These are phyloP conservation scores for Nymphaea colorata DNA, from an alignment of 164 flowering plant species.

Conservation along the genomic window DNA sequence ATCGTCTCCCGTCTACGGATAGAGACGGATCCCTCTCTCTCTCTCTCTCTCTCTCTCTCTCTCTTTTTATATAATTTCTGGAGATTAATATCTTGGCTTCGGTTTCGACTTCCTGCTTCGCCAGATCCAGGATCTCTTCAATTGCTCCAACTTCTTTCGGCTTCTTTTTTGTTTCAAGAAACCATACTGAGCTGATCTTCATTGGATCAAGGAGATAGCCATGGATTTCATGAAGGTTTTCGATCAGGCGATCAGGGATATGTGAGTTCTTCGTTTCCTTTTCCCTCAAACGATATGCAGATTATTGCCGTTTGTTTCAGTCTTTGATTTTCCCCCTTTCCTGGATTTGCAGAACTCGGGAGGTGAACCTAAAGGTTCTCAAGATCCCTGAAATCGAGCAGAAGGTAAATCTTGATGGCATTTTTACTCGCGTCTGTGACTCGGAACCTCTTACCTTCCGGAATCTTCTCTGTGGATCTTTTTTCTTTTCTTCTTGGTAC, in stretches of 20 bases:
- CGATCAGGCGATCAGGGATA: slow-evolving; percentile 95
- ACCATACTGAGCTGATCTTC: not conserved
- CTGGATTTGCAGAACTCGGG: slow-evolving; percentile 60
- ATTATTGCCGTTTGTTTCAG: not conserved
- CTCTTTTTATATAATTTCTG: too few species aligned
- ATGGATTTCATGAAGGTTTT: slow-evolving; percentile 99
- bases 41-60: too few species aligned
- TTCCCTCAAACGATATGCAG: not conserved
- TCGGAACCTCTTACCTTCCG: not conserved
- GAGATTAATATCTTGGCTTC: too few species aligned
- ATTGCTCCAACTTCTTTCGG: not conserved
- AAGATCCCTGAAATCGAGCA: slow-evolving; percentile 54
- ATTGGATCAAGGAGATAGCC: slow-evolving; percentile 3
- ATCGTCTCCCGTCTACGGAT: too few species aligned
- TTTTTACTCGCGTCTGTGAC: not conserved
- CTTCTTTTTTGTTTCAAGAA: not conserved
- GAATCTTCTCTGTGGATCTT: too few species aligned
- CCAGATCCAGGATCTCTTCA: too few species aligned
- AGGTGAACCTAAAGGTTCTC: slow-evolving; percentile 53
- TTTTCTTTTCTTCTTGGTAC: too few species aligned
- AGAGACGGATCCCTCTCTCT: too few species aligned
- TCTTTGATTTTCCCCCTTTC: not conserved
- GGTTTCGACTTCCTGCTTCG: too few species aligned
- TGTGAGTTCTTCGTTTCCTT: slow-evolving; percentile 32
- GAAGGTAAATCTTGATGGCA: slow-evolving; percentile 38